Evolutionary conservation across 495 filamentous ascomycete species (phyloP).

Genomic region (Glarea lozoyensis): DNA sequence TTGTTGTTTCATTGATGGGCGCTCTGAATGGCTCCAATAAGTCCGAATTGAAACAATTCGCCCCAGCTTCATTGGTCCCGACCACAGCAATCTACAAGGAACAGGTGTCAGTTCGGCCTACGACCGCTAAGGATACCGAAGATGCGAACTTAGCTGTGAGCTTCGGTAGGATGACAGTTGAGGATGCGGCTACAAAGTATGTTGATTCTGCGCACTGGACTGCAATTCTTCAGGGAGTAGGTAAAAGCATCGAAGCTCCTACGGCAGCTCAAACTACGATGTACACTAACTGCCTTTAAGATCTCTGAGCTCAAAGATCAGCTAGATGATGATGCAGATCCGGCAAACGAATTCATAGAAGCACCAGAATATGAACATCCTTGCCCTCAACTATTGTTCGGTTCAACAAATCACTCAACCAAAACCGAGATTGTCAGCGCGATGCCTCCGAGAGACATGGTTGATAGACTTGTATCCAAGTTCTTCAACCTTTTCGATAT

Average conservation of each 20-base stretch:
- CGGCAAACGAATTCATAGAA: no score
- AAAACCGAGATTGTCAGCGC: constrained; percentile 31
- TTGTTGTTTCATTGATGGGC: background rate
- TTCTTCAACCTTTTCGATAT: constrained; percentile 3
- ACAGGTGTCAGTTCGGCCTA: no score
- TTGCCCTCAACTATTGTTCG: constrained; percentile 18
- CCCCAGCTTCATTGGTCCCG: background rate
- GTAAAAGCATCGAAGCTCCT: no score
- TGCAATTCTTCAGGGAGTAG: background rate
- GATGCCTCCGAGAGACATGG: constrained; percentile 28
- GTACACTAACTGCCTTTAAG: no score
- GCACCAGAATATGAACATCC: background rate
- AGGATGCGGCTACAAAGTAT: background rate
- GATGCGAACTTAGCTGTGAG: background rate
- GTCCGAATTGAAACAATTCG: background rate
- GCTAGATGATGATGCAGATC: no score
- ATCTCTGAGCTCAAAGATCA: no score
- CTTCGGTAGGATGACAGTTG: background rate
- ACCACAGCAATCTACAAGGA: background rate
- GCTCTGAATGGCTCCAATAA: background rate
- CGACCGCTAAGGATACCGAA: background rate
- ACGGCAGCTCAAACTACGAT: no score
- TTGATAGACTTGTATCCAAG: constrained; percentile 21
- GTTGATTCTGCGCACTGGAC: background rate
- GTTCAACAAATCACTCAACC: constrained; percentile 3